Conservation (phyloP, 2,329 filamentous ascomycete species). For the Colletotrichum sp. region DNA sequence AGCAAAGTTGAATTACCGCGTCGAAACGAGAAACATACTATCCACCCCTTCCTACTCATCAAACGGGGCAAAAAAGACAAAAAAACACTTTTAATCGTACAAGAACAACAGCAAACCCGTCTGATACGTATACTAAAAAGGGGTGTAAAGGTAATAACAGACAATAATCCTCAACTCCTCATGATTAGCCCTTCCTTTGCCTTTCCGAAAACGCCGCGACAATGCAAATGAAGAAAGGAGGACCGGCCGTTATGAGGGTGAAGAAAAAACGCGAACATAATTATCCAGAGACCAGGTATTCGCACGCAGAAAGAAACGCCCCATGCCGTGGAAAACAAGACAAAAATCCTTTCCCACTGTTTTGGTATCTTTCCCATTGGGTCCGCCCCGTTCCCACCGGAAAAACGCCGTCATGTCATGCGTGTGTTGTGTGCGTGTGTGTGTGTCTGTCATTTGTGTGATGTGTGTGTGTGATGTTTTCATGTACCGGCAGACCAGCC, state of each 20-base stretch:
- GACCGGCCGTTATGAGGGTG: neutral
- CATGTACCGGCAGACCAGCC: slow-evolving; percentile 9
- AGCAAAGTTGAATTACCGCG: neutral
- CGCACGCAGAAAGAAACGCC: neutral
- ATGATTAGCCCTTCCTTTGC: neutral
- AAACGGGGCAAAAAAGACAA: neutral
- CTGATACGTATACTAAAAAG: neutral
- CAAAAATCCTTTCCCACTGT: neutral
- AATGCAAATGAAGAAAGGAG: neutral
- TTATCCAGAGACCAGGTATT: neutral
- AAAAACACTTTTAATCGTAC: neutral
- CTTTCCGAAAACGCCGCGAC: neutral
- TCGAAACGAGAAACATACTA: neutral
- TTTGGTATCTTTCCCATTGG: neutral
- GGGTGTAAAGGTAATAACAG: neutral
- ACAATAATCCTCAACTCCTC: slow-evolving; percentile 3
- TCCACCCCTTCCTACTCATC: neutral
- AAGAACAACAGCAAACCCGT: neutral
- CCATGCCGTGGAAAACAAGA: neutral
- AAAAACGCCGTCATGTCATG: slow-evolving; percentile 10
- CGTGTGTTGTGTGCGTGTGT: neutral
- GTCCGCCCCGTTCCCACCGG: neutral
- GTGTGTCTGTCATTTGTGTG: neutral
- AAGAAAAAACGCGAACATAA: neutral
- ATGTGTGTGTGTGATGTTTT: neutral